Conservation (phyloP, 345 rosid species). For the Citrus australasica region DNA sequence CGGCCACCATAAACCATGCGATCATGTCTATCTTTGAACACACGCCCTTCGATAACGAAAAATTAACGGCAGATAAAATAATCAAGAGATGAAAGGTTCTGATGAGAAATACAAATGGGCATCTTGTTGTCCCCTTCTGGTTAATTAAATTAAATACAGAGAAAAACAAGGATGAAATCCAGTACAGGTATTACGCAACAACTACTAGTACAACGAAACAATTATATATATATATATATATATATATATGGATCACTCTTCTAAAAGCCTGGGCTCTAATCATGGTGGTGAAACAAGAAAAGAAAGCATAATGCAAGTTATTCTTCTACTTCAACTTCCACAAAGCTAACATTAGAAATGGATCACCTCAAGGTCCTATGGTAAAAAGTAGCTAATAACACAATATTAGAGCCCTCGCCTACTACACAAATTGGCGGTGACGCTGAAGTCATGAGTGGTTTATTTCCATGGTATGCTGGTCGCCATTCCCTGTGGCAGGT, state of each 20-base stretch:
- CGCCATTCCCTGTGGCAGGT: conserved; percentile 35
- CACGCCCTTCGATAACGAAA: too few relatives aligned
- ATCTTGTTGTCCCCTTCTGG: not conserved
- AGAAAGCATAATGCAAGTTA: conserved; percentile 9
- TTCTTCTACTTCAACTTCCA: conserved; percentile 14
- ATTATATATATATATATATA: too few relatives aligned
- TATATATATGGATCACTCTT: not conserved
- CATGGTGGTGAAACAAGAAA: conserved; percentile 1
- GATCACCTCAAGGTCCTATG: conserved; percentile 11
- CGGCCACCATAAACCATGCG: too few relatives aligned
- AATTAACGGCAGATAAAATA: too few relatives aligned
- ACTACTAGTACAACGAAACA: not conserved
- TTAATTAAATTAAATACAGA: not conserved
- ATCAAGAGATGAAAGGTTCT: too few relatives aligned
- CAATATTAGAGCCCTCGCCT: conserved; percentile 17
- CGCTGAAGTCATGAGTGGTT: not conserved
- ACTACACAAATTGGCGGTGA: conserved; percentile 20
- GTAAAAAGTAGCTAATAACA: conserved; percentile 4
- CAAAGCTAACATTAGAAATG: conserved; percentile 13
- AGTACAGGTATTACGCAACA: not conserved
- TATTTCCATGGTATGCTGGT: conserved; percentile 56
- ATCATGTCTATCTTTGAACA: too few relatives aligned
- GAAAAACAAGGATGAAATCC: not conserved
- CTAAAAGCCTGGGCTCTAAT: not conserved
- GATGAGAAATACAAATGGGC: not conserved